Base-by-base conservation (phyloP, 306 rosid genomes). In the Quercus berberidifolia region DNA sequence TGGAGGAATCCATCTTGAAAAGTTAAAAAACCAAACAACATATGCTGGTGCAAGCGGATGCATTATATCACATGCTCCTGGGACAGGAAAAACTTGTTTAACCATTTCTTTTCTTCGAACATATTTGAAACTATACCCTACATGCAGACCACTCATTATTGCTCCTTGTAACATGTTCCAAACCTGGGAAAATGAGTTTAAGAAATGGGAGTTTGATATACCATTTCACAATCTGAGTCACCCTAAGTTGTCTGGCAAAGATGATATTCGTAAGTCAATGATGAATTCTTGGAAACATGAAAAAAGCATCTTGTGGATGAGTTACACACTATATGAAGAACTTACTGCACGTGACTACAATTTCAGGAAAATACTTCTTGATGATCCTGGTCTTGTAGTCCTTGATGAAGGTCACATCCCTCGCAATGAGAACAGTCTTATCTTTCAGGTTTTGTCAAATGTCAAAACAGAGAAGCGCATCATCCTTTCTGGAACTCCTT, bases 21-120 rank as follows among this genome's bases (percentile, higher is more conserved):
- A 81, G 82, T 62, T 90, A 31, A 81, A 76, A 70, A 62, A 58
- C 31, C 49, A n/a, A 15, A 74, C 41, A 23, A 68, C 55, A 70
- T 64, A 18, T 58, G 46, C 70, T 35, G 69, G 55, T 54, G 93
- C 87, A 25, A 65, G 73, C 59, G 97, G 97, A 2, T 92, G 95
- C 87, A 84, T 90, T 13, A 83, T 92, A 25, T 92, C 97, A 14
- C 97, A 92, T 79, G 92, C 95, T 70, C 97, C 97, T 20, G 97
- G 97, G 73, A 90, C 95, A 0, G 97, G 97, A 55, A 92, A 92
- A 86, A 86, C 97, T 5, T 92, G 89, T 35, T 83, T 92, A 1
- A 79, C 95, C 5, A 90, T 92, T 74, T 78, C 68, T 65, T 90
- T 90, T 79, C 90, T 92, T n/a, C 90, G 77, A 73, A 19, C 90